Percentiles rank a stretch among this genome's conserved stretches.
These are phyloP conservation scores for Backusella liffmaniae DNA, from an alignment of 192 early-diverging fungal species.

Conservation along the genomic window DNA sequence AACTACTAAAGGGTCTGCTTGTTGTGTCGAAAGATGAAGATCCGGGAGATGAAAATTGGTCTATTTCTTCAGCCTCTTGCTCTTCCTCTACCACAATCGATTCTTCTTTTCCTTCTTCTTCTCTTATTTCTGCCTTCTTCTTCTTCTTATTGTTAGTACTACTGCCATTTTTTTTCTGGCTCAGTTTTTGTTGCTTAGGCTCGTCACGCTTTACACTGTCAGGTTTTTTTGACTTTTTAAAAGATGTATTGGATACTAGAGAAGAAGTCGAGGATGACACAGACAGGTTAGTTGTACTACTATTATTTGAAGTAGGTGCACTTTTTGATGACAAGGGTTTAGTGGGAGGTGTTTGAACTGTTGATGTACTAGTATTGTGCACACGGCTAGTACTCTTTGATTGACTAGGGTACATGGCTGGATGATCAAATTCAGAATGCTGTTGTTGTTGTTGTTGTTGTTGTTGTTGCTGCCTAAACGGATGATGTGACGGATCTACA, in stretches of 20 bases:
- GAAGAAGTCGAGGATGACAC: background rate
- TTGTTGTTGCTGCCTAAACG: background rate
- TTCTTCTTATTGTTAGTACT: background rate
- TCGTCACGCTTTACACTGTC: background rate
- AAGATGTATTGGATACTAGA: background rate
- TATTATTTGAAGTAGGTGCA: background rate
- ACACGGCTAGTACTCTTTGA: background rate
- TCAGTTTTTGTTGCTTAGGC: background rate
- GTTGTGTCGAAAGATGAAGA: constrained; percentile 1
- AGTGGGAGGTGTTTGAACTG: background rate
- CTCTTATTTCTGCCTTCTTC: background rate
- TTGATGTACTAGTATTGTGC: background rate
- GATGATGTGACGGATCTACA: background rate
- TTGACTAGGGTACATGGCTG: background rate
- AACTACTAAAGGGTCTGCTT: background rate
- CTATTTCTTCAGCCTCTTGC: background rate
- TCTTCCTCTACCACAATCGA: background rate
- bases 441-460: background rate
- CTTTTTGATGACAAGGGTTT: background rate
- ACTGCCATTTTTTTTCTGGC: background rate
- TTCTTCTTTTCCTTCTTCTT: background rate
- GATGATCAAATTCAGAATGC: background rate
- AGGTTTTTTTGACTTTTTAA: background rate
- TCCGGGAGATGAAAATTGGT: background rate
- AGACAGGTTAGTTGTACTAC: constrained; percentile 9